phyloP scores from a whole-genome alignment of 352 stramenopile species.

The Phytophthora hybrid region DNA sequence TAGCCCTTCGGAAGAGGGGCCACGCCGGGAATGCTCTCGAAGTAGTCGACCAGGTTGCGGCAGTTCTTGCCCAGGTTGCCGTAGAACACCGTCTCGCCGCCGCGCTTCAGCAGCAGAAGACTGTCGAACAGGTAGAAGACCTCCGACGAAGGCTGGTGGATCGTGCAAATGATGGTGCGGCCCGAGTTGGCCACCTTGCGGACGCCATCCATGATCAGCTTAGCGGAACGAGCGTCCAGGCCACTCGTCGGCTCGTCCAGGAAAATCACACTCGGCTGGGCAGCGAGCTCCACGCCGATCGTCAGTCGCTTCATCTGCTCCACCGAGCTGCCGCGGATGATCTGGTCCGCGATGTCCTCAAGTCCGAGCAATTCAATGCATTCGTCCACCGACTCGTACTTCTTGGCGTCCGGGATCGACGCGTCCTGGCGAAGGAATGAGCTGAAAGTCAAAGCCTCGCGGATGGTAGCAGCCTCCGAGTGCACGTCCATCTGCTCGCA shows the following conservation, averaged over 20 bases:
- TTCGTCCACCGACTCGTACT: constrained; percentile 36
- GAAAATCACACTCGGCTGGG: constrained; percentile 30
- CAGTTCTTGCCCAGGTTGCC: too few relatives aligned
- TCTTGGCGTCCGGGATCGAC: constrained; percentile 33
- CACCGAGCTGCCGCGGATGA: constrained; percentile 36
- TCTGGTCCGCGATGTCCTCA: constrained; percentile 41
- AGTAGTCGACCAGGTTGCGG: too few relatives aligned
- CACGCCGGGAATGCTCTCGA: too few relatives aligned
- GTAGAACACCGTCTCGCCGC: too few relatives aligned
- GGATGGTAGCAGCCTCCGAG: constrained; percentile 60
- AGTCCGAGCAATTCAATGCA: constrained; percentile 33
- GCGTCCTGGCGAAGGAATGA: constrained; percentile 65
- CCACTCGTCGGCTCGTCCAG: too few relatives aligned
- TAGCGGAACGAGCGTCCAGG: too few relatives aligned
- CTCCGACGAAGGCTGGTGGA: too few relatives aligned
- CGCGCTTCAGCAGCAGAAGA: too few relatives aligned
- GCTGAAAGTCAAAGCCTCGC: constrained; percentile 87
- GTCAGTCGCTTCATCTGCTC: constrained; percentile 36
- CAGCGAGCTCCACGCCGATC: constrained; percentile 80
- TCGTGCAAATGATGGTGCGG: too few relatives aligned
- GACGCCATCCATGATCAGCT: too few relatives aligned
- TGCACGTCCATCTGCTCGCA: constrained; percentile 91
- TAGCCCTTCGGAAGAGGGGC: constrained; percentile 28
- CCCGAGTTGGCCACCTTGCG: too few relatives aligned
- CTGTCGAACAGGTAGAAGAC: too few relatives aligned